phyloP scores from a whole-genome alignment of 768 basidiomycete genomes.

The Collybia sordida region DNA sequence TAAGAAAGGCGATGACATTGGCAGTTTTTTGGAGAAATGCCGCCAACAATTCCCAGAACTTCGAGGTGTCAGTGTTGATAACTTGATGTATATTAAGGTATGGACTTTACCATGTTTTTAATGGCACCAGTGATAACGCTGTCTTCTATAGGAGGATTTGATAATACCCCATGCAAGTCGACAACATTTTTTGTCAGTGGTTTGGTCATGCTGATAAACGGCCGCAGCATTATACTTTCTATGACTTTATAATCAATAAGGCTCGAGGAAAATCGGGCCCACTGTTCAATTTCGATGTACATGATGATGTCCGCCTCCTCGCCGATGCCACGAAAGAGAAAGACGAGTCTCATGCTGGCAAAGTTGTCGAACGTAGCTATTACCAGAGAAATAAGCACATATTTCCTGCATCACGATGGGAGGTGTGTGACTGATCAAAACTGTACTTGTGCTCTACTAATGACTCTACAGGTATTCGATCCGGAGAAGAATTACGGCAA shows the following conservation, averaged over 20 bases:
- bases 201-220: constrained; percentile 5
- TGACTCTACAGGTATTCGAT: constrained; percentile 69
- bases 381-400: constrained; percentile 98
- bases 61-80: constrained; percentile 87
- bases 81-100: constrained; percentile 98
- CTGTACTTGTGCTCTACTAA: background rate
- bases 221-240: constrained; percentile 91
- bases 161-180: constrained; percentile 89
- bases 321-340: constrained; percentile 96
- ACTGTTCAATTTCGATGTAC: constrained; percentile 97
- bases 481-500: constrained; percentile 93
- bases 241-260: constrained; percentile 98
- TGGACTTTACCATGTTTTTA: constrained; percentile 11
- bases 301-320: constrained; percentile 94
- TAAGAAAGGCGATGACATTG: constrained; percentile 93
- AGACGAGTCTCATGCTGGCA: constrained; percentile 98
- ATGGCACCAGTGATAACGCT: background rate
- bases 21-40: constrained; percentile 88
- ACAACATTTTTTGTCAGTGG: background rate
- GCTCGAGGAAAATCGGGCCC: constrained; percentile 98
- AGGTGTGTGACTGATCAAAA: constrained; percentile 51
- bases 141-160: constrained; percentile 75
- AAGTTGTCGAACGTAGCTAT: constrained; percentile 95
- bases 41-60: constrained; percentile 92
- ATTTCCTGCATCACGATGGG: constrained; percentile 96